Evolutionary conservation across 106 monocot species (phyloP), one percentile per base, ranked within the genome.

Genomic region (Posidonia australis): DNA sequence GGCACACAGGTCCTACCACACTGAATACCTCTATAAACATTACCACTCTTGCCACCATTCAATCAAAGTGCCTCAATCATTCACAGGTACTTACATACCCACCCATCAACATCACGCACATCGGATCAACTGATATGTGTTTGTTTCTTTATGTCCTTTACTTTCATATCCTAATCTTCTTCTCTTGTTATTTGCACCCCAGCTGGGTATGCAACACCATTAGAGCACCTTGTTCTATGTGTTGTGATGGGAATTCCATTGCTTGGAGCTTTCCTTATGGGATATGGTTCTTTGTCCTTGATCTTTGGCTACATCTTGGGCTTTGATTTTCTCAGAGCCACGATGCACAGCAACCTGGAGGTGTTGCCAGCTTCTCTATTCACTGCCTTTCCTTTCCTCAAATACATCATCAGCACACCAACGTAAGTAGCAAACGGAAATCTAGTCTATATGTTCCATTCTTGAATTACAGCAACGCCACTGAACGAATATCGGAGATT

Each of bases 11-110:
- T 53, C 53, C 31, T 73, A 86, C 67, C 96, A 96, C 77, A 59
- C 27, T 31, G 72, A 51, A 53, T 31, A 65, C 13, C 72, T 87
- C 28, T 90, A 79, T 75, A 41, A 62, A 9, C 49, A 72, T 59
- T 90, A 96, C 71, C 96, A 96, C 63, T 76, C 78, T 25, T 44
- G 82, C 9, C 90, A 96, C 67, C 94, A 96, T 66, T 90, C 94
- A 5, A 66, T 69, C 20, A 44, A 14, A 13, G 78, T 87, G 27
- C 86, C 84, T 18, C 86, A 84, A 52, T 26, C 90, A 0, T 77
- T 90, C 60, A 90, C 96, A 70, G 94, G 94, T 90, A 72, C 43
- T n/a, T 22, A 10, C 47, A 59, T 23, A 1, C 5, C 36, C 36
- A 36, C 36, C 36, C 20, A 13, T 16, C 48, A n/a, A 4, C 48